These are phyloP conservation scores for Ganoderma lucidum DNA, from an alignment of 1,284 basidiomycete species.

Conservation along the genomic window DNA sequence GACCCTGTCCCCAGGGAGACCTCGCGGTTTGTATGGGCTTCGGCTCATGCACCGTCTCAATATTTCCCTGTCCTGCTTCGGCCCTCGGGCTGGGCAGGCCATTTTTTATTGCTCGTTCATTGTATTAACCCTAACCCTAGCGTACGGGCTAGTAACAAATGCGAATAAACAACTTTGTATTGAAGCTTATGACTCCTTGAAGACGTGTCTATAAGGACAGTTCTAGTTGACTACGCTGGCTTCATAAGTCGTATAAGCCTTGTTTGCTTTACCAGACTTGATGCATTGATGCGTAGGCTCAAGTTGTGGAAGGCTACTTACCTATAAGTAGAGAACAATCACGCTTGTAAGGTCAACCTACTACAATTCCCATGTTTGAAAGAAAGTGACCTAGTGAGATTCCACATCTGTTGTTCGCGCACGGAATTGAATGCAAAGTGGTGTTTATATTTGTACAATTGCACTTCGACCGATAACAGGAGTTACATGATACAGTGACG, in stretches of 20 bases:
- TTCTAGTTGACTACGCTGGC: too few species aligned
- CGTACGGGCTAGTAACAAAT: background rate
- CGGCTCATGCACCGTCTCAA: conserved; percentile 73
- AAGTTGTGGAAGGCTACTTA: too few species aligned
- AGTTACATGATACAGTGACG: conserved; percentile 5
- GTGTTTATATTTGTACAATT: background rate
- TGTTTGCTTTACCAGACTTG: too few species aligned
- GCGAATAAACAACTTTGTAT: background rate
- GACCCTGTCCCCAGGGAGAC: conserved; percentile 63
- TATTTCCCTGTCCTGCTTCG: conserved; percentile 73
- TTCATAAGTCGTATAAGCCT: too few species aligned
- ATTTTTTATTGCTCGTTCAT: conserved; percentile 37
- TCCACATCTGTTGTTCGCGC: background rate
- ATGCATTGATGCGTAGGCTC: too few species aligned
- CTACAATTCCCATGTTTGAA: too few species aligned
- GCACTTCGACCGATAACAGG: conserved; percentile 3
- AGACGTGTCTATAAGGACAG: background rate
- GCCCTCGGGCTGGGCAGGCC: conserved; percentile 52
- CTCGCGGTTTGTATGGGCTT: conserved; percentile 69
- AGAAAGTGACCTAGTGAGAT: too few species aligned
- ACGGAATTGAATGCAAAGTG: background rate
- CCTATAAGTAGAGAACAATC: too few species aligned
- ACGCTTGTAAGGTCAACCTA: too few species aligned
- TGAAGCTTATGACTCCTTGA: background rate
- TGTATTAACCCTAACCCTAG: conserved; percentile 43